Evolutionary conservation across 2,329 filamentous ascomycete genomes (phyloP), one percentile per base, ranked within the genome.

Genomic region (Sclerotinia glacialis): DNA sequence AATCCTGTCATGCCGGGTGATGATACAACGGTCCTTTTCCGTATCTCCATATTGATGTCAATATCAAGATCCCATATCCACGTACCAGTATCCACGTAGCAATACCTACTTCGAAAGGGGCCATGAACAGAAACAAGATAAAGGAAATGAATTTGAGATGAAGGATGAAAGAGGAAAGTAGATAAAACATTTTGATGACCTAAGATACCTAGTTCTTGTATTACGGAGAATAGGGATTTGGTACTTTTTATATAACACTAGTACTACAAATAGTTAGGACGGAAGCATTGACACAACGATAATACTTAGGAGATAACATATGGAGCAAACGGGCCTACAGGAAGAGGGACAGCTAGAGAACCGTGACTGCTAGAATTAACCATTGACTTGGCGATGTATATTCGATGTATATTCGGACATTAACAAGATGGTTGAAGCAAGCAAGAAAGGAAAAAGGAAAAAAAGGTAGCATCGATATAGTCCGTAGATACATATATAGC

Each of bases 201-300:
- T 34, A 55, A 40, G 31, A 63, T 40, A 37, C 34, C 34, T 40
- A 40, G 60, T 28, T 37, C 5, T 21, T 31, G 23, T 52, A 42
- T 26, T 47, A 49, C 28, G 44, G 28, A 61, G 18, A 61, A 6
- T 14, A 59, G n/a, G 16, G 11, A 37, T 31, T 28, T 28, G 47
- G 34, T 50, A 44, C 18, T 21, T 31, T 44, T 28, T 5, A 46
- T 46, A 58, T 47, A 47, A 8, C 49, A 42, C 59, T 40, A 49
- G 58, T n/a, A n/a, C 31, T 53, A 7, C 23, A 53, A 26, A 53
- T 63, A 9, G 60, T 62, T 50, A 49, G 42, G 7, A 23, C 21
- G 58, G 28, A 47, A 61, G 58, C 58, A 42, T n/a, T 61, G 42
- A 34, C 37, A 47, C 44, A 46, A 59, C 55, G 55, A 58, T 58